phyloP scores from a whole-genome alignment of 176 grass and related monocot species.

The Juncus effusus region DNA sequence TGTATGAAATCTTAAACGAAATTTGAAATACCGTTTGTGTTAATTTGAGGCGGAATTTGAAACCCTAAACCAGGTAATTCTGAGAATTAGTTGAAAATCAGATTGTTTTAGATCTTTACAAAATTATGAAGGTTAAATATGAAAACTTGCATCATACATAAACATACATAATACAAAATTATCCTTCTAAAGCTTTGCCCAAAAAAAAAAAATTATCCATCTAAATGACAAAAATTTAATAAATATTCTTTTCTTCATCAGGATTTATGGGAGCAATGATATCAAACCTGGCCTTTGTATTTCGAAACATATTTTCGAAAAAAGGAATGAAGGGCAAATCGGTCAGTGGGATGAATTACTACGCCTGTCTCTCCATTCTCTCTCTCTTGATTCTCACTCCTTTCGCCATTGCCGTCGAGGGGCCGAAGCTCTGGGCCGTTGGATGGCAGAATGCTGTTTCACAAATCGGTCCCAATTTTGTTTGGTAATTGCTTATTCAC shows the following conservation, averaged over 20 bases:
- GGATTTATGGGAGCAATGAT: constrained; percentile 99
- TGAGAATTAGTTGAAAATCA: too few species aligned
- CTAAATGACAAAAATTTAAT: constrained; percentile 14
- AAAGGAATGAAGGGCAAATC: constrained; percentile 97
- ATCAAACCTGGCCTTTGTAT: constrained; percentile 88
- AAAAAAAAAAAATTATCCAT: neutral
- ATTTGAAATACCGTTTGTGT: too few species aligned
- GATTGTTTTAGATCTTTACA: too few species aligned
- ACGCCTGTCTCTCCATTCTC: constrained; percentile 91
- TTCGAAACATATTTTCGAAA: constrained; percentile 93
- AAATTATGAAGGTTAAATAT: too few species aligned
- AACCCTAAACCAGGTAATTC: too few species aligned
- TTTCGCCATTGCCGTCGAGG: constrained; percentile 84
- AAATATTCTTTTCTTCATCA: constrained; percentile 1
- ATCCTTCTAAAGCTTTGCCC: too few species aligned
- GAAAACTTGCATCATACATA: too few species aligned
- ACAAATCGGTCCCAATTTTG: constrained; percentile 79
- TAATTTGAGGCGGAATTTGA: too few species aligned
- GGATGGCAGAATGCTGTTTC: constrained; percentile 75
- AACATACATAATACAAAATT: too few species aligned
- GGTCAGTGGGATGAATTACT: constrained; percentile 96
- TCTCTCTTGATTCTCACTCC: constrained; percentile 83
- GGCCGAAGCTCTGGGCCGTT: constrained; percentile 85
- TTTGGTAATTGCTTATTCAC: constrained; percentile 48
- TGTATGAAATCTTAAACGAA: too few species aligned